A percentile compares a stretch with the other conserved stretches of the same genome.
Evolutionary conservation across 257 asterid genomes (phyloP).

Genomic region (Craterostigma plantagineum): DNA sequence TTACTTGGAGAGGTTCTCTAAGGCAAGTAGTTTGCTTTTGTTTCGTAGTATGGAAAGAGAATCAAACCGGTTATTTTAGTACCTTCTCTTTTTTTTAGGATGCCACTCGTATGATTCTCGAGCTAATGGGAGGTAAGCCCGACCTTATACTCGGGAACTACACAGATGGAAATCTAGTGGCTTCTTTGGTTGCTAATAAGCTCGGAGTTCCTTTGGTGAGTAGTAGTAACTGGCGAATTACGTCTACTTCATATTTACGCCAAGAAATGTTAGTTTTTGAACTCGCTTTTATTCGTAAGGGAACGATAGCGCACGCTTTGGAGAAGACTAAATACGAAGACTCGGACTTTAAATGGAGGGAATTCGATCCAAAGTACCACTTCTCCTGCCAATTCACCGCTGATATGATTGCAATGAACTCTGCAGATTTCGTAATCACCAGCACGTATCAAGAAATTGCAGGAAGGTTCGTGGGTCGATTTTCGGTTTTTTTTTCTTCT

Average conservation of each 20-base stretch:
- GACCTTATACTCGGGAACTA: slow-evolving; percentile 80
- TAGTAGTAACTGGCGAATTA: not conserved
- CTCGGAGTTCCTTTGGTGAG: slow-evolving; percentile 87
- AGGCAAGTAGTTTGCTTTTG: slow-evolving; percentile 19
- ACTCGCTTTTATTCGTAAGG: slow-evolving; percentile 21
- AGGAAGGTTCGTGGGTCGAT: slow-evolving; percentile 36
- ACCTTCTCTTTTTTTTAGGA: slow-evolving; percentile 22
- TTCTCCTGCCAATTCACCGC: slow-evolving; percentile 92
- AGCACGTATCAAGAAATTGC: slow-evolving; percentile 95
- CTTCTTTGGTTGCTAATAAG: slow-evolving; percentile 84
- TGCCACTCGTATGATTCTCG: slow-evolving; percentile 42
- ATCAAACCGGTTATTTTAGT: not conserved
- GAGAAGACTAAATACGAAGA: slow-evolving; percentile 95
- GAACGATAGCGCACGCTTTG: slow-evolving; percentile 87
- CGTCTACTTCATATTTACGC: no score
- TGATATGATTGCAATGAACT: slow-evolving; percentile 76
- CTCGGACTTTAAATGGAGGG: slow-evolving; percentile 77
- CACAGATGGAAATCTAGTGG: slow-evolving; percentile 86
- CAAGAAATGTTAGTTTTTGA: not conserved
- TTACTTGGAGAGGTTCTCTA: slow-evolving; percentile 69
- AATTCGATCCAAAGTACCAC: slow-evolving; percentile 60
- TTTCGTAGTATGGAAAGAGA: no score
- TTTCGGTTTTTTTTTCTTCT: no score
- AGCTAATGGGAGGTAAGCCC: slow-evolving; percentile 80
- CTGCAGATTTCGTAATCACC: slow-evolving; percentile 78